phyloP scores from a whole-genome alignment of 225 moss, liverwort and hornwort species.

The Marchantia paleacea region DNA sequence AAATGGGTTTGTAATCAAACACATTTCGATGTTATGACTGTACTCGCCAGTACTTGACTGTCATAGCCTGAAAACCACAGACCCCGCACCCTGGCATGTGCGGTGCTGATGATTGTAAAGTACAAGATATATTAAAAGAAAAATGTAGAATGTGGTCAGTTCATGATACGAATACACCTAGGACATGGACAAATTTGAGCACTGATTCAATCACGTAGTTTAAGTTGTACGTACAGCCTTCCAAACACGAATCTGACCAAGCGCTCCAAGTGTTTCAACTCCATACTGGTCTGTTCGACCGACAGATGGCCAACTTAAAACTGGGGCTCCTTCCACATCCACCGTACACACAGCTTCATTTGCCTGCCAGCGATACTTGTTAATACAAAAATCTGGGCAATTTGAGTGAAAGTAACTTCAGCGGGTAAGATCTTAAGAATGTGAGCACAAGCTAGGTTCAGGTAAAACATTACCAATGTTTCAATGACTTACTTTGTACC shows the following conservation, averaged over 20 bases:
- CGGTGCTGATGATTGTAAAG: too few species aligned
- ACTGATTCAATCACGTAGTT: not conserved
- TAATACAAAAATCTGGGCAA: not conserved
- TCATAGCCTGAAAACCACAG: too few species aligned
- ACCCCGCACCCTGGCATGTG: too few species aligned
- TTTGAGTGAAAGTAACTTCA: not conserved
- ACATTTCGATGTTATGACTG: too few species aligned
- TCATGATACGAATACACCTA: not conserved
- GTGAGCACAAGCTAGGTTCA: not conserved
- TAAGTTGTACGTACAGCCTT: conserved; percentile 67
- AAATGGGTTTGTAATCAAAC: too few species aligned
- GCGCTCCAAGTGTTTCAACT: conserved; percentile 82
- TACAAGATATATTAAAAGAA: too few species aligned
- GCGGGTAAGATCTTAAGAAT: not conserved
- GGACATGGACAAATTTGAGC: not conserved
- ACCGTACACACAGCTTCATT: conserved; percentile 97
- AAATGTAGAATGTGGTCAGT: too few species aligned
- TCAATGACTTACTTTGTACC: conserved; percentile 58
- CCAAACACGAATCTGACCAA: conserved; percentile 89
- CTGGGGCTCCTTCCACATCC: conserved; percentile 86
- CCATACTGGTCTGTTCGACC: conserved; percentile 69
- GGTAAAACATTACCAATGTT: not conserved
- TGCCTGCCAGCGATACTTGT: conserved; percentile 49
- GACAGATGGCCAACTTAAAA: conserved; percentile 66
- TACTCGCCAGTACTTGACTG: too few species aligned